Evolutionary conservation across 805 yeast genomes (phyloP).

Genomic region (Yamadazyma philogaea): DNA sequence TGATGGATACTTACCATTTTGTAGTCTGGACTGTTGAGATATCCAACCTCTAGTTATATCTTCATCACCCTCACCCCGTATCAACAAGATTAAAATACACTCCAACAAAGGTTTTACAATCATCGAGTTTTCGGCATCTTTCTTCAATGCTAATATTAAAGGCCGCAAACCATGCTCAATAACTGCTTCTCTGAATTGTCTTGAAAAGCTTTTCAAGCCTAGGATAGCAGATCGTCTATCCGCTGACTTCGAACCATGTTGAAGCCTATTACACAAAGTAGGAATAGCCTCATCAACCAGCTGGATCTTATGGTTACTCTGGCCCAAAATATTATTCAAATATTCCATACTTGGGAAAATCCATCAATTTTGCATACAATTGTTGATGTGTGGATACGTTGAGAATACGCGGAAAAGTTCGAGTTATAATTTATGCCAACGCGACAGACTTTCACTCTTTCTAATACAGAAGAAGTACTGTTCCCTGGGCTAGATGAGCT

Average conservation of each 20-base stretch:
- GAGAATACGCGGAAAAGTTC: constrained; percentile 7
- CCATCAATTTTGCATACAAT: not conserved
- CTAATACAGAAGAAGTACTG: not conserved
- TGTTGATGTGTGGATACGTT: constrained; percentile 1
- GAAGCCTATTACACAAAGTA: constrained; percentile 81
- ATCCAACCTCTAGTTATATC: constrained; percentile 69
- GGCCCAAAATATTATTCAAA: constrained; percentile 34
- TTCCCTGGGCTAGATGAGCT: constrained; percentile 17
- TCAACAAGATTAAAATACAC: constrained; percentile 76
- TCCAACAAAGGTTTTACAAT: constrained; percentile 79
- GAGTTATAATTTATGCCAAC: constrained; percentile 2
- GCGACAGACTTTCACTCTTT: constrained; percentile 2
- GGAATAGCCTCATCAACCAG: constrained; percentile 81
- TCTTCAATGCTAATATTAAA: constrained; percentile 58
- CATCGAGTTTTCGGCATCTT: constrained; percentile 67
- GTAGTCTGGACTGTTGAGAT: constrained; percentile 67
- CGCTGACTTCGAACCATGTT: constrained; percentile 73
- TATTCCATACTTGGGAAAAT: constrained; percentile 29
- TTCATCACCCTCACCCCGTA: constrained; percentile 61
- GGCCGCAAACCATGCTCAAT: constrained; percentile 83
- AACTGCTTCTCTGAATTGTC: constrained; percentile 86
- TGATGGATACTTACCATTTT: constrained; percentile 76
- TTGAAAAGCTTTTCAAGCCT: constrained; percentile 81
- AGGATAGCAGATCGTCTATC: constrained; percentile 91
- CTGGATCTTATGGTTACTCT: constrained; percentile 32